Base-by-base conservation (phyloP, 176 grass and related monocot genomes). In the Pharus latifolius region DNA sequence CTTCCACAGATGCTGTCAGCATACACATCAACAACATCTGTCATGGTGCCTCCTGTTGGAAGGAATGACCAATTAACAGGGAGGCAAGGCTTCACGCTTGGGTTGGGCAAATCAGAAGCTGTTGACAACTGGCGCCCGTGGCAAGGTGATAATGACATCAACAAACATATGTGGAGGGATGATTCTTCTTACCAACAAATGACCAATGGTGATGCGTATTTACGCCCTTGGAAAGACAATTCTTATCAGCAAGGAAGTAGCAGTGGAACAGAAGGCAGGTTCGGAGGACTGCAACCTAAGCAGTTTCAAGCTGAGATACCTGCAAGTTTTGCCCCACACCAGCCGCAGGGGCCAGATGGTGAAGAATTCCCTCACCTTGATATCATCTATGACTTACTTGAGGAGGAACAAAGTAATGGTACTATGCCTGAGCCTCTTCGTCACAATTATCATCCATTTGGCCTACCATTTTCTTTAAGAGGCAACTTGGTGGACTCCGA, bases 341-440 rank as follows among this genome's bases (percentile, higher is more conserved):
- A 96, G 69, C 55, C 64, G 44, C 82, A 73, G 67, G 87, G 61
- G 20, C 63, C 63, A 58, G 70, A 89, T 32, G 82, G 72, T 9
- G 85, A 96, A 57, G 92, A 96, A 61, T 96, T 96, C 43, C 92
- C 92, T 0, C 92, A 96, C 69, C 81, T 96, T 80, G 92, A 89
- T 73, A 96, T 96, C 62, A 96, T 92, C 69, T 89, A 96, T 84
- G 92, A 92, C 60, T 86, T 96, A 60, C 82, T 96, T 74, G 92
- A 89, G 40, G 90, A 88, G 62, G 92, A 92, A 76, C 85, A 87
- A 65, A 72, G 49, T 60, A 78, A 69, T 77, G 84, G 66, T 14
- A 52, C 34, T 29, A 74, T 75, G 65, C 24, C 60, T 43, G 82
- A 16, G 23, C 68, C 71, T 75, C 63, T 82, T 10, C 56, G 63